Percentiles rank a stretch among this genome's conserved stretches.
These are phyloP conservation scores for Francoa sonchifolia DNA, from an alignment of 441 rosid genomes.

Conservation along the genomic window DNA sequence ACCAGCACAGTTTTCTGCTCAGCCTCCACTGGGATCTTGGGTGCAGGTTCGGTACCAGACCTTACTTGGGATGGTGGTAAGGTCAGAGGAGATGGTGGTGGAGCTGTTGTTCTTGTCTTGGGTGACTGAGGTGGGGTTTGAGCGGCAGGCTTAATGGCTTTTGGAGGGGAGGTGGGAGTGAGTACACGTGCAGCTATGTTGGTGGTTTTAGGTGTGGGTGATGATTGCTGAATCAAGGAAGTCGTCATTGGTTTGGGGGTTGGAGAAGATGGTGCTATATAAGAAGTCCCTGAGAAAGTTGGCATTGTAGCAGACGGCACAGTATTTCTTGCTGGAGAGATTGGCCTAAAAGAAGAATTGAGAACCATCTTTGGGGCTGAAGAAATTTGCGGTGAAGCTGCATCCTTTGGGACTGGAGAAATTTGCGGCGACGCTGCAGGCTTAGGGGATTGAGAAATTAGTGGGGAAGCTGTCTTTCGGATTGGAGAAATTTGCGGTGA, in stretches of 20 bases:
- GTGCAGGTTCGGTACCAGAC: constrained; percentile 21
- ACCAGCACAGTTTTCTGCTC: constrained; percentile 58
- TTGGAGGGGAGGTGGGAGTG: constrained; percentile 9
- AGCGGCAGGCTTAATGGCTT: constrained; percentile 4
- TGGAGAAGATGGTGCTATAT: constrained; percentile 8
- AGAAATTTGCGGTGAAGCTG: constrained; percentile 14
- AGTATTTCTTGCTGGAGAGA: too few species aligned
- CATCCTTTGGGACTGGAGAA: not conserved
- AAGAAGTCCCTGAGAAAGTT: too few species aligned
- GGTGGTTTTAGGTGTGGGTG: constrained; percentile 2
- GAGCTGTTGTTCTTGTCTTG: constrained; percentile 21
- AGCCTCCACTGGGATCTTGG: constrained; percentile 34
- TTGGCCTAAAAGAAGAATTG: constrained; percentile 5
- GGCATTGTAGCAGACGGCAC: too few species aligned
- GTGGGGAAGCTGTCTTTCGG: constrained; percentile 12
- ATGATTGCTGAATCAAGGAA: constrained; percentile 2
- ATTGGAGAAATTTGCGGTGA: constrained; percentile 10
- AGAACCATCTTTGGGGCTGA: constrained; percentile 14
- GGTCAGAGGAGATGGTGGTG: constrained; percentile 55
- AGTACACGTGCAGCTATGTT: too few species aligned
- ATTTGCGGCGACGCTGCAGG: not conserved
- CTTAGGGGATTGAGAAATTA: constrained; percentile 13
- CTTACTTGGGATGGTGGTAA: constrained; percentile 55
- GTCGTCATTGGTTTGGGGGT: constrained; percentile 16
- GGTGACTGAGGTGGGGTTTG: constrained; percentile 38